phyloP scores from a whole-genome alignment of 1,139 yeast genomes.

The Sugiyamaella japonica region DNA sequence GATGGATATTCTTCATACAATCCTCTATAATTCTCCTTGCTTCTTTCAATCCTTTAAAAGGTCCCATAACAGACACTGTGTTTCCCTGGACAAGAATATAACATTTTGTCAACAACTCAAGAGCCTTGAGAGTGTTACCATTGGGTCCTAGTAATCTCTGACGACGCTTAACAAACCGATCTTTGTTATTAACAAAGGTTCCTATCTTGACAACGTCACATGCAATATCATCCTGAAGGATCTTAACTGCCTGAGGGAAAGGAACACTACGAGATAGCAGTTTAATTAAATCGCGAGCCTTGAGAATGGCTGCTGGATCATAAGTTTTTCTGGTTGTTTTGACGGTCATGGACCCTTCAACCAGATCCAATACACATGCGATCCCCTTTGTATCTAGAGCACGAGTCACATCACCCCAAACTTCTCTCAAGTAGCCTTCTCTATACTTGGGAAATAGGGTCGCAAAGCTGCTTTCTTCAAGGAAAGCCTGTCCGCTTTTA shows the following conservation, averaged over 20 bases:
- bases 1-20: slow-evolving; percentile 95
- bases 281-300: slow-evolving; percentile 93
- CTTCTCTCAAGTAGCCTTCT: slow-evolving; percentile 81
- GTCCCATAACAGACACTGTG: slow-evolving; percentile 97
- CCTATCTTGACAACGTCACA: slow-evolving; percentile 97
- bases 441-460: slow-evolving; percentile 96
- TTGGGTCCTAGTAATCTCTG: slow-evolving; percentile 96
- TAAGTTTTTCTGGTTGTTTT: slow-evolving; percentile 92
- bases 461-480: slow-evolving; percentile 94
- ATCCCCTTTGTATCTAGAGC: slow-evolving; percentile 71
- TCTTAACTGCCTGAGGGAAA: slow-evolving; percentile 91
- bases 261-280: slow-evolving; percentile 95
- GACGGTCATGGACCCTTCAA: slow-evolving; percentile 97
- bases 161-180: slow-evolving; percentile 90
- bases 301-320: slow-evolving; percentile 92
- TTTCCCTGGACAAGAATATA: slow-evolving; percentile 96
- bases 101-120: slow-evolving; percentile 89
- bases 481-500: slow-evolving; percentile 77
- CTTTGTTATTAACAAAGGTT: slow-evolving; percentile 82
- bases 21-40: slow-evolving; percentile 94
- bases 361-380: slow-evolving; percentile 80
- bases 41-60: slow-evolving; percentile 88
- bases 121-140: slow-evolving; percentile 94
- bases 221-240: slow-evolving; percentile 87
- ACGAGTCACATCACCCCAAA: slow-evolving; percentile 92